These are phyloP conservation scores for Aspergillus coremiiformis DNA, from an alignment of 495 filamentous ascomycete species.

Conservation along the genomic window DNA sequence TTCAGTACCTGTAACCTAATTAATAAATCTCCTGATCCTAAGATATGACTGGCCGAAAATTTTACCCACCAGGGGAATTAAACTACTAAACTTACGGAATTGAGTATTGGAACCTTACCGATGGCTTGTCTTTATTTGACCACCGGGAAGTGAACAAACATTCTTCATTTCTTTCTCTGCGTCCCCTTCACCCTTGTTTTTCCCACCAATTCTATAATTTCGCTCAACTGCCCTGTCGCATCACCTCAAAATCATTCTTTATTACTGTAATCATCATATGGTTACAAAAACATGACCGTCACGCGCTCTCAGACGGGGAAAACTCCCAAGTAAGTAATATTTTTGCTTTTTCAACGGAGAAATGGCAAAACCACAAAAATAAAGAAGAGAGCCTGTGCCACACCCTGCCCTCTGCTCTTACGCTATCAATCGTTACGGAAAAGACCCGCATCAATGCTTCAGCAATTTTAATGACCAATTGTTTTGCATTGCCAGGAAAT, in stretches of 20 bases:
- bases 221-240: conserved; percentile 12
- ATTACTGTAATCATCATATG: conserved; percentile 14
- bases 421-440: not conserved
- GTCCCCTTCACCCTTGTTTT: conserved; percentile 10
- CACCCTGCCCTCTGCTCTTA: not conserved
- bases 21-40: no score
- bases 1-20: no score
- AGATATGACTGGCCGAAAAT: not conserved
- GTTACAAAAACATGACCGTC: conserved; percentile 30
- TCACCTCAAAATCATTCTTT: not conserved
- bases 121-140: not conserved
- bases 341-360: conserved; percentile 13
- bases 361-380: not conserved
- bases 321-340: conserved; percentile 40
- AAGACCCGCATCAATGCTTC: not conserved
- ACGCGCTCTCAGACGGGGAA: conserved; percentile 47
- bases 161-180: conserved; percentile 20
- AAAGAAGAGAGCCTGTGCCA: conserved; percentile 5
- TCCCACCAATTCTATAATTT: conserved; percentile 1
- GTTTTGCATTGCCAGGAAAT: conserved; percentile 38
- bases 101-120: not conserved
- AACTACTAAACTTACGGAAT: no score
- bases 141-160: no score
- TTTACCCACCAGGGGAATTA: not conserved
- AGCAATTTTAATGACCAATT: not conserved